A percentile compares a stretch with the other conserved stretches of the same genome.
phyloP scores from a whole-genome alignment of 306 rosid species.

The Dicorynia guianensis region DNA sequence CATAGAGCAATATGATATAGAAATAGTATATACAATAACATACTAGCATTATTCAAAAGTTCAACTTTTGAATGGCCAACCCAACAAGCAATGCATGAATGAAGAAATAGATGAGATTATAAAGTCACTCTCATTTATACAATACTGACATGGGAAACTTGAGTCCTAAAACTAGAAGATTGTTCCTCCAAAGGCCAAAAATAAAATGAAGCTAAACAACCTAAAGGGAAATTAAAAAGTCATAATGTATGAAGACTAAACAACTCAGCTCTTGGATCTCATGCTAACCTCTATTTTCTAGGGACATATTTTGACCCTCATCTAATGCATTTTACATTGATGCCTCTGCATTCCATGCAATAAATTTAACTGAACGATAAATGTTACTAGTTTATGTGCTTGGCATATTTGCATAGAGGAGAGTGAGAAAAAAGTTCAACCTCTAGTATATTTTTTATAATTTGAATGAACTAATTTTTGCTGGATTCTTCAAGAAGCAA shows the following conservation, averaged over 20 bases:
- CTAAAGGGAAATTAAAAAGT: slow-evolving; percentile 34
- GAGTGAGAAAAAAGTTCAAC: slow-evolving; percentile 86
- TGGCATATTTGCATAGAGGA: slow-evolving; percentile 79
- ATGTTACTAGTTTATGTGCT: slow-evolving; percentile 48
- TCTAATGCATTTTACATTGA: slow-evolving; percentile 43
- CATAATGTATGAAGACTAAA: slow-evolving; percentile 34
- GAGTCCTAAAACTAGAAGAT: slow-evolving; percentile 8
- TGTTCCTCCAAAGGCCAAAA: slow-evolving; percentile 37
- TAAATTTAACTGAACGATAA: slow-evolving; percentile 40
- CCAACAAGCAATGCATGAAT: slow-evolving; percentile 29
- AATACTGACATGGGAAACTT: slow-evolving; percentile 11
- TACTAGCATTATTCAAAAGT: slow-evolving; percentile 6
- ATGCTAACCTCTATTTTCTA: slow-evolving; percentile 38
- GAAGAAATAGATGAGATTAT: slow-evolving; percentile 19
- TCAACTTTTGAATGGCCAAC: slow-evolving; percentile 31
- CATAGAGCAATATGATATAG: not conserved
- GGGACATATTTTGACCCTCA: slow-evolving; percentile 35
- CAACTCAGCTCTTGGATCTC: slow-evolving; percentile 46
- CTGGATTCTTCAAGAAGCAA: slow-evolving; percentile 70
- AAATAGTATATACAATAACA: not conserved
- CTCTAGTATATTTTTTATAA: slow-evolving; percentile 64
- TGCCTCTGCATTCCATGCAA: slow-evolving; percentile 45
- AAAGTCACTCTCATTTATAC: slow-evolving; percentile 20
- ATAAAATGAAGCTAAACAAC: no score
- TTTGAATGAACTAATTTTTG: slow-evolving; percentile 73